Base-by-base conservation (phyloP, 2,329 filamentous ascomycete genomes). In the Rutstroemia sydowiana region DNA sequence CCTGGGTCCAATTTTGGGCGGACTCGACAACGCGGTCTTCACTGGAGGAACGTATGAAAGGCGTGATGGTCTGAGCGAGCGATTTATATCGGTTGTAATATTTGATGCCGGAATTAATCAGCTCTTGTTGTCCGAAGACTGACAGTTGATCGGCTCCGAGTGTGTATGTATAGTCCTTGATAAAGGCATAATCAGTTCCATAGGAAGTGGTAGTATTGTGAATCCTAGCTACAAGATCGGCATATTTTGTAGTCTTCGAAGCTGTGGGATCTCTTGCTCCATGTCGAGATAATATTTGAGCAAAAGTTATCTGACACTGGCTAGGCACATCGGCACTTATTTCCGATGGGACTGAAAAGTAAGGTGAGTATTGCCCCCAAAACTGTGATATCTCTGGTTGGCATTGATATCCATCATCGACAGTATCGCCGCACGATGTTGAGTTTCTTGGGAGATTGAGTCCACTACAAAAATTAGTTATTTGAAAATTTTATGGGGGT, bases 341-440 rank as follows among this genome's bases (percentile, higher is more conserved):
- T 2, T 79, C 73, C 1, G 85, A 89, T 6, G 82, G 77, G 0
- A 91, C 84, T 1, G 84, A 77, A 69, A 87, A 95, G 70, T 82
- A 95, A 2, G 90, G 88, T 16, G 88, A 86, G 68, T 95, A 95
- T 66, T 92, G 89, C 51, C 90, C 91, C 88, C 89, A 95, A 51
- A 53, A 63, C 18, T 61, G 65, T 43, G 65, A 65, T 32, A 68
- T 64, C 39, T 60, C 54, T 23, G 63, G 59, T 49, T 59, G 53
- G 49, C 66, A 68, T 51, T 59, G 59, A 51, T 61, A 68, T 32
- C 66, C 66, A 48, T 52, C 43, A 9, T 61, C 49, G 13, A 63
- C 50, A 18, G 58, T 60, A 50, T 65, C 63, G 60, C 65, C 63
- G 60, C 65, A 67, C 31, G 60, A 59, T 26, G 51, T 53, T 30